Evolutionary conservation across 1,284 basidiomycete genomes (phyloP).

Genomic region (Athelia sp.): DNA sequence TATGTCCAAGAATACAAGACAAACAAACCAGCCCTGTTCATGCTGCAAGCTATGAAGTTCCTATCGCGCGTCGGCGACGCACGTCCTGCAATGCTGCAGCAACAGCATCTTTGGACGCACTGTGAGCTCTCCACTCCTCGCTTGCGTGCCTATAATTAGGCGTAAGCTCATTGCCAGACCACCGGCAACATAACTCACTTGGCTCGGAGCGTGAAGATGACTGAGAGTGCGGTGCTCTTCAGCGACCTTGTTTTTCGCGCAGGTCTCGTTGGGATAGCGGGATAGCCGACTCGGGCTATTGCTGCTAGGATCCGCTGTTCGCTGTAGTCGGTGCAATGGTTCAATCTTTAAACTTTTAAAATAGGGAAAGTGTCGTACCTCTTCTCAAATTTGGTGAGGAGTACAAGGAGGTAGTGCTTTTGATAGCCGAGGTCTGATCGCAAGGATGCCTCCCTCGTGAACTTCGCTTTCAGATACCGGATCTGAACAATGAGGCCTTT

Average conservation of each 20-base stretch:
- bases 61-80: conserved; percentile 41
- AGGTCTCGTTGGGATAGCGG: conserved; percentile 30
- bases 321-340: conserved; percentile 32
- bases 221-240: conserved; percentile 52
- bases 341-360: not conserved
- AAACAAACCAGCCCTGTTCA: conserved; percentile 5
- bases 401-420: conserved; percentile 74
- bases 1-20: conserved; percentile 8
- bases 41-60: conserved; percentile 13
- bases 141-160: conserved; percentile 44
- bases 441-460: conserved; percentile 79
- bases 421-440: conserved; percentile 81
- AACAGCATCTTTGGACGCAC: conserved; percentile 54
- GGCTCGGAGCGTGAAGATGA: conserved; percentile 65
- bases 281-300: conserved; percentile 76
- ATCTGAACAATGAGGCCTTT: conserved; percentile 88
- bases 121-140: conserved; percentile 57
- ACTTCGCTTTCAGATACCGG: conserved; percentile 88
- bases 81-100: conserved; percentile 67
- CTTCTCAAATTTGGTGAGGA: conserved; percentile 64
- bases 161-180: conserved; percentile 8
- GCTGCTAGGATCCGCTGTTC: conserved; percentile 75
- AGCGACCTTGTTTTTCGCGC: conserved; percentile 41
- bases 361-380: conserved; percentile 43
- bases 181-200: conserved; percentile 41